Evolutionary conservation across 225 moss, liverwort and hornwort species (phyloP).

Genomic region (Rhytidiadelphus loreus): DNA sequence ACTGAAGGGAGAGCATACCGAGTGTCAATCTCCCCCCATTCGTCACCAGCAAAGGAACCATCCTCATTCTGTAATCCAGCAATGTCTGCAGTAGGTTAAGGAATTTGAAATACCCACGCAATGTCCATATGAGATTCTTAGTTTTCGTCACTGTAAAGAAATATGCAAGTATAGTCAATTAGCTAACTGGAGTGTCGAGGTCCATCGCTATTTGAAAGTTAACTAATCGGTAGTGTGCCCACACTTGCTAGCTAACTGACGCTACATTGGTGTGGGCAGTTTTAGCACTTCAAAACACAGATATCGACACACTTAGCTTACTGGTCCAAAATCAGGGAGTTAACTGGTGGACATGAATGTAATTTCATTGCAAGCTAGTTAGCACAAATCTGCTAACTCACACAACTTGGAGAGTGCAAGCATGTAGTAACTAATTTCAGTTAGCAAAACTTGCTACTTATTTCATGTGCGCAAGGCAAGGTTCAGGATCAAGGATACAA

Average conservation of each 20-base stretch:
- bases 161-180: neutral
- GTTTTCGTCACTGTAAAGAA: neutral
- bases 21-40: slow-evolving; percentile 84
- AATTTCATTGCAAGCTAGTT: neutral
- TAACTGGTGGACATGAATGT: neutral
- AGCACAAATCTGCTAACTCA: neutral
- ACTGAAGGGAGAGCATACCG: slow-evolving; percentile 53
- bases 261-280: too few relatives aligned
- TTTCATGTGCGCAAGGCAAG: neutral
- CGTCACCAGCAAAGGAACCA: slow-evolving; percentile 77
- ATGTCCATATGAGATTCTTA: neutral
- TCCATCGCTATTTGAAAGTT: neutral
- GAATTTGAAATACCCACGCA: neutral
- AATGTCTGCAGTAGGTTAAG: slow-evolving; percentile 31
- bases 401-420: neutral
- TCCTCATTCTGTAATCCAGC: slow-evolving; percentile 69
- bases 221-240: neutral
- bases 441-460: neutral
- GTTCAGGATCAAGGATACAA: slow-evolving; percentile 36
- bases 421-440: neutral
- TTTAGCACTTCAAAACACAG: neutral
- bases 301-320: neutral
- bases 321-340: neutral
- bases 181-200: neutral
- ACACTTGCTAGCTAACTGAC: neutral